These are phyloP conservation scores for Pseudocercospora pini-densiflorae DNA, from an alignment of 2,329 filamentous ascomycete species.

Conservation along the genomic window DNA sequence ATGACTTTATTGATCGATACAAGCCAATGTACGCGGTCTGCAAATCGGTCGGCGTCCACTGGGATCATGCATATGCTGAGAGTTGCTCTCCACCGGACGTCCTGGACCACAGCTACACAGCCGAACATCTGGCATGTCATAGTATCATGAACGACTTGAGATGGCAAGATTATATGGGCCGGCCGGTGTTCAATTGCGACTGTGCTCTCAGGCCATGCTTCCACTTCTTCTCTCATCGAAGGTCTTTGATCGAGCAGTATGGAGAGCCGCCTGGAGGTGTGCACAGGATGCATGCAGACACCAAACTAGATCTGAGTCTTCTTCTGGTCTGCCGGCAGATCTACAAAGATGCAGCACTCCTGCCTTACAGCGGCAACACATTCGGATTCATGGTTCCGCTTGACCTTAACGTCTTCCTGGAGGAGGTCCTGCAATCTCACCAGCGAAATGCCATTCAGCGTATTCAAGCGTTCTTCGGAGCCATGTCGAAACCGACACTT, in stretches of 20 bases:
- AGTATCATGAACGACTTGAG: conserved; percentile 21
- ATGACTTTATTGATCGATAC: conserved; percentile 5
- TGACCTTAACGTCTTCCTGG: conserved; percentile 22
- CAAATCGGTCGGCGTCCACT: conserved; percentile 1
- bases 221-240: conserved; percentile 21
- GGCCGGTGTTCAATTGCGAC: conserved; percentile 12
- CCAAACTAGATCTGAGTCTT: conserved; percentile 20
- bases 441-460: conserved; percentile 19
- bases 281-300: conserved; percentile 11
- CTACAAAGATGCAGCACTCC: conserved; percentile 21
- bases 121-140: conserved; percentile 13
- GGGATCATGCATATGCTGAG: background rate
- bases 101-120: conserved; percentile 7
- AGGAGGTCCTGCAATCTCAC: conserved; percentile 9
- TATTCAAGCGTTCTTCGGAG: conserved; percentile 18
- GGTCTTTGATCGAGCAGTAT: conserved; percentile 20
- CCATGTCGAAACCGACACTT: conserved; percentile 18
- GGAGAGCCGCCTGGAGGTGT: conserved; percentile 20
- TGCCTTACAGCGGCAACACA: conserved; percentile 22
- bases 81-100: conserved; percentile 2
- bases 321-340: conserved; percentile 18
- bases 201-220: conserved; percentile 21
- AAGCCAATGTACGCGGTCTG: conserved; percentile 24
- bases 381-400: conserved; percentile 21
- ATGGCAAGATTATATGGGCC: conserved; percentile 21